Evolutionary conservation across 768 basidiomycete genomes (phyloP), one percentile per base, ranked within the genome.

Genomic region (Boletus pseudopeckii): DNA sequence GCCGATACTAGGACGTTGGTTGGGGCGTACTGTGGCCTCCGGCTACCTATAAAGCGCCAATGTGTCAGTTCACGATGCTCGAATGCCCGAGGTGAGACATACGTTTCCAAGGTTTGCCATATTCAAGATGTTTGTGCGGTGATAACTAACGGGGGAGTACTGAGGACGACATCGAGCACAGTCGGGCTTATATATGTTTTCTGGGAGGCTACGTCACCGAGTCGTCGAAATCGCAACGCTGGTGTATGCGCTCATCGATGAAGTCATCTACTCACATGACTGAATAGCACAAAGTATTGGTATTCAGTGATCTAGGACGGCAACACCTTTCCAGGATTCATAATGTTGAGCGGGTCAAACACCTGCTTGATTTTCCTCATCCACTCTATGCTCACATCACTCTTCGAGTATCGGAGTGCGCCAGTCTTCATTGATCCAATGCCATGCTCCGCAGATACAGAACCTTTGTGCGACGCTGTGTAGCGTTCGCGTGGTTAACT

Each of bases 371-470:
- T 84, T 71, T 79, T 85, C 72, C 81, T 88, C 96, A 99, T 99
- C 77, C 86, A 75, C 45, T 81, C 87, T 60, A 98, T 88, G 65
- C 88, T 91, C 22, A 83, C 80, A 8, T 78, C 74, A 55, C 75
- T 80, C 74, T 98, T 97, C 7, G 92, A 92, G 72, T 97, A 98
- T 37, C 79, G 80, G 20, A 98, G 81, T 15, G 92, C 91, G 52
- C 88, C 84, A 0, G 90, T 88, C 75, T 98, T 98, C 89, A 92
- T 92, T 0, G 86, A 80, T n/a, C 96, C 95, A 49, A 99, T 85
- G 6, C 96, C 96, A 69, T 99, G 96, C 67, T 99, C 96, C 2
- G 96, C 96, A 7, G 95, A 98, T 59, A 99, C 84, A 0, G 96
- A 98, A 8, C 96, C 96, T 47, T 84, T 81, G 65, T 89, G 80